Evolutionary conservation across 495 filamentous ascomycete genomes (phyloP).

Genomic region (Filosporella fistucella): DNA sequence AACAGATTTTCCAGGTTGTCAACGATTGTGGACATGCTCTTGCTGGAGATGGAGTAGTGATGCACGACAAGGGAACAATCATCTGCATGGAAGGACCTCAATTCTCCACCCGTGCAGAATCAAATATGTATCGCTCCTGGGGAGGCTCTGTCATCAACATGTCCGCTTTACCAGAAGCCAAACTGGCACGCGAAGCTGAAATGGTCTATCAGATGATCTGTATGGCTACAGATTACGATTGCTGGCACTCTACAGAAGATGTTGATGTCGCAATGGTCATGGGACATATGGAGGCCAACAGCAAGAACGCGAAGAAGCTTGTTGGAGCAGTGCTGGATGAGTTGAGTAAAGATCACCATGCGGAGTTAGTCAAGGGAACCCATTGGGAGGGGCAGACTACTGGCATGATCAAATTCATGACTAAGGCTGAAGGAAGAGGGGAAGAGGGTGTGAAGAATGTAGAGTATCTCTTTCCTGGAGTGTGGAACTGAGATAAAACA

Average conservation of each 20-base stretch:
- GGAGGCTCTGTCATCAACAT: slow-evolving; percentile 95
- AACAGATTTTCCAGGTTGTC: slow-evolving; percentile 49
- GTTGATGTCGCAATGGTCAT: slow-evolving; percentile 98
- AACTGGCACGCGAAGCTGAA: slow-evolving; percentile 93
- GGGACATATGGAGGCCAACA: slow-evolving; percentile 91
- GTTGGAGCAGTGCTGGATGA: slow-evolving; percentile 85
- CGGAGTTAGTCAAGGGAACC: slow-evolving; percentile 73
- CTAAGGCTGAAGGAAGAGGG: slow-evolving; percentile 56
- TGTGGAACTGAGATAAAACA: too few species aligned
- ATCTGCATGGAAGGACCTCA: slow-evolving; percentile 95
- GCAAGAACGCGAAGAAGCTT: slow-evolving; percentile 77
- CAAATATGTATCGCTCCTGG: slow-evolving; percentile 87
- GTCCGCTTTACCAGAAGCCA: slow-evolving; percentile 93
- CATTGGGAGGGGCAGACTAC: slow-evolving; percentile 60
- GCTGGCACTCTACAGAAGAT: slow-evolving; percentile 74
- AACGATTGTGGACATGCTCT: slow-evolving; percentile 67
- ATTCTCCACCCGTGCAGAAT: slow-evolving; percentile 96
- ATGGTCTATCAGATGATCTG: slow-evolving; percentile 97
- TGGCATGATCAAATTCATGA: slow-evolving; percentile 69
- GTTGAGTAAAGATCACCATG: slow-evolving; percentile 69
- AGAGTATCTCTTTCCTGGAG: slow-evolving; percentile 73
- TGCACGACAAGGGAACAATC: slow-evolving; percentile 75
- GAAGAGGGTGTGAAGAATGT: slow-evolving; percentile 64
- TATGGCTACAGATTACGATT: slow-evolving; percentile 99
- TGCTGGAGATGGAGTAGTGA: slow-evolving; percentile 68